Base-by-base conservation (phyloP, 108 stramenopile genomes). In the Cyclotella choctawhatcheeana region DNA sequence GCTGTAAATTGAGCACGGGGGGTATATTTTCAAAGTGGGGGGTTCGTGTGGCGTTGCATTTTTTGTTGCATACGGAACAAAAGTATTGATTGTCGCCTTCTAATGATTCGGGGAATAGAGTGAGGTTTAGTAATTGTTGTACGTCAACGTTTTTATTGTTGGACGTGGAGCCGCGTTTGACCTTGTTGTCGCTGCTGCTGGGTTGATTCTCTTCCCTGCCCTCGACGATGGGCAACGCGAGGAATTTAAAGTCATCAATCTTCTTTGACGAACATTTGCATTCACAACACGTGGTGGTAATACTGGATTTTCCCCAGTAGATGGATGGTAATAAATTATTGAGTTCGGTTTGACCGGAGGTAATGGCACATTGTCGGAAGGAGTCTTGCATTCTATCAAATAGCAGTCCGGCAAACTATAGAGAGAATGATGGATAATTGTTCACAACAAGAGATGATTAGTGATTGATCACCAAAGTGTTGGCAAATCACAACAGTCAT, bases 51-150 rank as follows among this genome's bases (percentile, higher is more conserved):
- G 94, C 94, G 73, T 95, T 87, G 40, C 61, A 73, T 71, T 91
- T 92, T 55, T 76, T 58, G 13, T 85, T 52, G 73, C 91, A 93
- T 0, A 24, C 60, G 31, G 61, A 75, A 58, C 94, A 96, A 37
- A 72, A 84, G 63, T 93, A 96, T 69, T 90, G 89, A 68, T 96
- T 96, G 73, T 96, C 94, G 3, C 84, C 91, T 17, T 76, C 82
- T 50, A 96, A 60, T 6, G 40, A 58, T 67, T 96, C 94, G 2
- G 86, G 77, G 16, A 73, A n/a, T 17, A 83, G 50, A 62, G 90
- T 92, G 14, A 66, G 58, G 58, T 89, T 71, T n/a, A 93, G 69
- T 61, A 91, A 90, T 58, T 68, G 81, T 62, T 91, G 88, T 2
- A 93, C 79, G 71, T 89, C 88, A 33, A 82, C 84, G 79, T 88